phyloP scores from a whole-genome alignment of 2,329 filamentous ascomycete genomes.

The Chaetomium olivaceum region DNA sequence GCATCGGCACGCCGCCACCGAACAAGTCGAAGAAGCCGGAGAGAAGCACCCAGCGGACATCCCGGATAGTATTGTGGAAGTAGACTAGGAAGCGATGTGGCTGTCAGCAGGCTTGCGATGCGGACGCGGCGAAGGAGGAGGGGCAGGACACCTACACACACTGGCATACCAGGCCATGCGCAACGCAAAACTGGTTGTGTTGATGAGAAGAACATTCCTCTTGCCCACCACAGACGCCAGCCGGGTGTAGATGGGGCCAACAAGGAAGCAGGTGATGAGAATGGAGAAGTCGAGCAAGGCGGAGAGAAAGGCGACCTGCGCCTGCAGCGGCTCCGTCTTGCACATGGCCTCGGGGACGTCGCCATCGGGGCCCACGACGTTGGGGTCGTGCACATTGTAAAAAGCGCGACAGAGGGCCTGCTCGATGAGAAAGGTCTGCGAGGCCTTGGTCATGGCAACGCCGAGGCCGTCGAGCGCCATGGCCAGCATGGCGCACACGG shows the following conservation, averaged over 20 bases:
- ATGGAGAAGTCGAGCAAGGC: constrained; percentile 4
- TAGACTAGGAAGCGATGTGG: constrained; percentile 1
- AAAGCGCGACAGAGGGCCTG: constrained; percentile 2
- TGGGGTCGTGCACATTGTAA: background rate
- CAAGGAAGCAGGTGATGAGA: constrained; percentile 1
- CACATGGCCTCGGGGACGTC: constrained; percentile 3
- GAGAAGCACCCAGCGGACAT: constrained; percentile 3
- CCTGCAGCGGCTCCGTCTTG: background rate
- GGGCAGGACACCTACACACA: constrained; percentile 4
- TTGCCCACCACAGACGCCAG: constrained; percentile 1
- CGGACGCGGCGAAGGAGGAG: background rate
- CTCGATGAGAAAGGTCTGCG: constrained; percentile 5
- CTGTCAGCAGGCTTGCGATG: constrained; percentile 1
- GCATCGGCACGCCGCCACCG: background rate
- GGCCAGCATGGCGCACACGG: constrained; percentile 3
- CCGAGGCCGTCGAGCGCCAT: constrained; percentile 1
- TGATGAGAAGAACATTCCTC: constrained; percentile 4
- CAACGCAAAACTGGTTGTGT: constrained; percentile 3
- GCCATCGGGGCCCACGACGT: background rate
- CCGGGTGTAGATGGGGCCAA: constrained; percentile 1
- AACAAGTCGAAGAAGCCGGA: constrained; percentile 1
- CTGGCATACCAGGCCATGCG: constrained; percentile 2
- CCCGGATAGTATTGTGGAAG: constrained; percentile 1
- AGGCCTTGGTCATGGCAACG: constrained; percentile 3
- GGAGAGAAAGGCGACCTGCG: constrained; percentile 1